phyloP scores from a whole-genome alignment of 2,329 filamentous ascomycete species.

The Penicillium sp. region DNA sequence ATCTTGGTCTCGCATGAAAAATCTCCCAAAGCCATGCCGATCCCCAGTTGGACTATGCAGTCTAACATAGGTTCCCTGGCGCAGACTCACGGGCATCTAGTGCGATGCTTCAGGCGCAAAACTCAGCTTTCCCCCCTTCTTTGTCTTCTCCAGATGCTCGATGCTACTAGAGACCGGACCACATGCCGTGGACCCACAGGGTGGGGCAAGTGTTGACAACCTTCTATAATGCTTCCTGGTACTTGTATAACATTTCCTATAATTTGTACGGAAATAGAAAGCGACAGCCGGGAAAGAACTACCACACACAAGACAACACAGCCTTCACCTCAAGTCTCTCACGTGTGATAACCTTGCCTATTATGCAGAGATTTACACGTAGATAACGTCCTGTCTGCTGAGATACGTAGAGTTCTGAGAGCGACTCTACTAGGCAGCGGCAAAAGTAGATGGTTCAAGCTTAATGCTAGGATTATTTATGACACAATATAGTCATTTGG shows the following conservation, averaged over 20 bases:
- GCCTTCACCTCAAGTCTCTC: background rate
- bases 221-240: constrained; percentile 5
- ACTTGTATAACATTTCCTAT: background rate
- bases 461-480: background rate
- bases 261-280: background rate
- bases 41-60: background rate
- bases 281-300: background rate
- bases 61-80: too few relatives aligned
- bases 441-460: background rate
- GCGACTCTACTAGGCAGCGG: background rate
- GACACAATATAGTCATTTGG: background rate
- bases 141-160: background rate
- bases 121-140: background rate
- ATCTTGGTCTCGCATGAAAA: constrained; percentile 13
- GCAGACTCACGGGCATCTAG: background rate
- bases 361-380: background rate
- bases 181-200: constrained; percentile 5
- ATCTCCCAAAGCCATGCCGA: constrained; percentile 5
- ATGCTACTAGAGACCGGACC: background rate
- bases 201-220: constrained; percentile 11
- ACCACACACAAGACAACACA: background rate
- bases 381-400: background rate
- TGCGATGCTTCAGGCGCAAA: background rate
- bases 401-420: background rate
- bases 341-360: background rate